Base-by-base conservation (phyloP, 192 early-diverging fungal genomes). In the Coemansia sp. region DNA sequence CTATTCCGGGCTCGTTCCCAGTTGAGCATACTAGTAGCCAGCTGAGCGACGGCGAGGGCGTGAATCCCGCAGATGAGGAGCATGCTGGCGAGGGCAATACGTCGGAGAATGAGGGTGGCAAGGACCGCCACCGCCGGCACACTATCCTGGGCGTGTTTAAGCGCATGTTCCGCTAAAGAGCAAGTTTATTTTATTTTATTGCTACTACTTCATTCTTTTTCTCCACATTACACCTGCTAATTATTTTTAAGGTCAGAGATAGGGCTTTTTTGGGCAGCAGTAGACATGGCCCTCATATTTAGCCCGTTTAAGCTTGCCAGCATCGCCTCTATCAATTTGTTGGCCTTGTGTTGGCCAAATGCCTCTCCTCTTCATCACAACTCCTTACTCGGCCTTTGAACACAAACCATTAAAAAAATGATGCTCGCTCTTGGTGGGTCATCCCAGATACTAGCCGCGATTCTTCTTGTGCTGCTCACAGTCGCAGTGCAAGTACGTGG, bases 61-160 rank as follows among this genome's bases (percentile, higher is more conserved):
- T 41, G 25, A 25, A 62, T 11, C 45, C 20, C 19, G 35, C 65
- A 3, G 57, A 39, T 32, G 57, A 53, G n/a, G 39, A n/a, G 60
- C 62, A 65, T 11, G 77, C 29, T 32, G 53, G 64, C 8, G 68
- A 71, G 17, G 65, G 74, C 59, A 49, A 58, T 17, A 61, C 47
- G 10, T 68, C 66, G 15, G 72, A 71, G 12, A 62, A 67, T 43
- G 78, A 81, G 42, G 51, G 61, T 29, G 29, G 38, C 46, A 81
- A 72, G 57, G 69, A 75, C 62, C 66, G 40, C 25, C 53, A 56
- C 31, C 78, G 78, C 62, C 65, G 78, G 24, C 78, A 81, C 69
- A 75, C 72, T 3, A 75, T 81, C 37, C 57, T 81, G 68, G 78
- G 78, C 58, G 78, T 81, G 9, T 68, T 81, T 43, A 81, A 81